Evolutionary conservation across 2,329 filamentous ascomycete species (phyloP).

Genomic region (Chrysoporthe puriensis): DNA sequence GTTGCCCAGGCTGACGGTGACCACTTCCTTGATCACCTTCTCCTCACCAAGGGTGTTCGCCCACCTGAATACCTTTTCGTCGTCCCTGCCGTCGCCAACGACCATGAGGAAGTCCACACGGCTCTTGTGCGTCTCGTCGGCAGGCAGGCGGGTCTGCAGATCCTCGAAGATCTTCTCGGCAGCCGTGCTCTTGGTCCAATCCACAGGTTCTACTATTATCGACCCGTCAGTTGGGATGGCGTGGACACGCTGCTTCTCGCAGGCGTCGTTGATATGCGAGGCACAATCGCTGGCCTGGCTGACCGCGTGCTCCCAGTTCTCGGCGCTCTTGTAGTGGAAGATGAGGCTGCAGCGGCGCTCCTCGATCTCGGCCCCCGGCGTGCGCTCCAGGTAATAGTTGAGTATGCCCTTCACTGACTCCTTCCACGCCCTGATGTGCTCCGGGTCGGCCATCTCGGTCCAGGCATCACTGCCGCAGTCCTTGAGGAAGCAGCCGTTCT

Average conservation of each 20-base stretch:
- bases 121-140: slow-evolving; percentile 39
- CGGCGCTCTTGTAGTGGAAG: slow-evolving; percentile 85
- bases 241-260: slow-evolving; percentile 79
- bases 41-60: slow-evolving; percentile 74
- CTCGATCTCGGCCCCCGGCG: slow-evolving; percentile 85
- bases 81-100: slow-evolving; percentile 87
- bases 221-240: slow-evolving; percentile 80
- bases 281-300: slow-evolving; percentile 88
- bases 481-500: slow-evolving; percentile 91
- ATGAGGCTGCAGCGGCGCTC: slow-evolving; percentile 89
- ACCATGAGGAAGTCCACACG: slow-evolving; percentile 85
- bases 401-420: slow-evolving; percentile 80
- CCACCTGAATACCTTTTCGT: slow-evolving; percentile 94
- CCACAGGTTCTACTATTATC: slow-evolving; percentile 81
- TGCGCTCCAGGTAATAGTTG: slow-evolving; percentile 86
- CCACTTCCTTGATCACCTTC: slow-evolving; percentile 67
- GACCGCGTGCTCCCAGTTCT: slow-evolving; percentile 74
- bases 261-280: slow-evolving; percentile 93
- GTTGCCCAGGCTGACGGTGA: slow-evolving; percentile 84
- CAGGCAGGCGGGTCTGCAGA: slow-evolving; percentile 47
- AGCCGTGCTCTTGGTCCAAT: slow-evolving; percentile 87
- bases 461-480: slow-evolving; percentile 70
- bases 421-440: slow-evolving; percentile 78
- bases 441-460: slow-evolving; percentile 75
- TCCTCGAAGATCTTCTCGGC: slow-evolving; percentile 72